Conservation (phyloP, 2,329 filamentous ascomycete species). For the Xylaria sp. region DNA sequence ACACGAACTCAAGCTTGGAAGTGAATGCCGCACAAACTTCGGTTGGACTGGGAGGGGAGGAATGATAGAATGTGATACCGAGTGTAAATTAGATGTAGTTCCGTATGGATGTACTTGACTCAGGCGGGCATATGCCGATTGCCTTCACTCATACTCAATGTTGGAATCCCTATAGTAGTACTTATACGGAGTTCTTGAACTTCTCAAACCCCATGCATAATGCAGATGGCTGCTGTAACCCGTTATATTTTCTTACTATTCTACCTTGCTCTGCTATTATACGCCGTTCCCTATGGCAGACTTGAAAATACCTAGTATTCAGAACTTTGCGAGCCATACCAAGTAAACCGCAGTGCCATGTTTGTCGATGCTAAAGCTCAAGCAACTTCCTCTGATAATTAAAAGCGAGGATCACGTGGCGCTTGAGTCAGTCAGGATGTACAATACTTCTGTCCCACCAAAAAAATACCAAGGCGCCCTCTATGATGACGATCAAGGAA, state of each 20-base stretch:
- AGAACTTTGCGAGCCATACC: conserved; percentile 2
- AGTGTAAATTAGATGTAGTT: too few species aligned
- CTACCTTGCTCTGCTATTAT: not conserved
- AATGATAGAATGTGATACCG: too few species aligned
- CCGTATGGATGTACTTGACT: too few species aligned
- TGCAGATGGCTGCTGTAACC: not conserved
- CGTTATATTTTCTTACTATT: not conserved
- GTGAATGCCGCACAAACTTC: too few species aligned
- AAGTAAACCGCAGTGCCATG: conserved; percentile 5
- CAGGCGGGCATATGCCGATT: not conserved
- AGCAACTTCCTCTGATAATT: conserved; percentile 2
- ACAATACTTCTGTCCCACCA: conserved; percentile 13
- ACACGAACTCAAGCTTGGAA: too few species aligned
- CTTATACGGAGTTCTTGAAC: not conserved
- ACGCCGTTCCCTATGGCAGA: not conserved
- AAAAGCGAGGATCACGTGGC: conserved; percentile 9
- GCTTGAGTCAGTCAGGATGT: conserved; percentile 1
- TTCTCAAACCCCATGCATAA: not conserved
- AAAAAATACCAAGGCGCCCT: conserved; percentile 31
- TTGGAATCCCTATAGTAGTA: not conserved
- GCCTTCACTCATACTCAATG: not conserved
- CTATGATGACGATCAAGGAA: conserved; percentile 33
- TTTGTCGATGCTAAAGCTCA: conserved; percentile 17
- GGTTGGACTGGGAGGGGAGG: too few species aligned
- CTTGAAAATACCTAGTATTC: conserved; percentile 10